These are phyloP conservation scores for Pestalotiopsis sp. DNA, from an alignment of 2,329 filamentous ascomycete species.

Conservation along the genomic window DNA sequence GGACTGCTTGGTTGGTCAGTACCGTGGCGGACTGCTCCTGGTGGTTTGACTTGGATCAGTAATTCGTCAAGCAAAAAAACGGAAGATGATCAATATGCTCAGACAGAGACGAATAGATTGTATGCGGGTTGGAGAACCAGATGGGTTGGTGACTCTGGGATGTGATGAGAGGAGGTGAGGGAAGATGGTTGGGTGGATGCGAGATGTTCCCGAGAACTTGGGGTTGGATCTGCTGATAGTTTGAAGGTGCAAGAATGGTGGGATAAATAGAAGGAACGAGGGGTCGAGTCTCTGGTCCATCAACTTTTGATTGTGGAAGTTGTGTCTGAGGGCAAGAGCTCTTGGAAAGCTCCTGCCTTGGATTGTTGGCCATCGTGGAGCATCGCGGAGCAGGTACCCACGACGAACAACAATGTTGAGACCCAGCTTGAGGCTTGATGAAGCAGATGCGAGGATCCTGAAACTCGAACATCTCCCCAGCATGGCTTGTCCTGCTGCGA, in stretches of 20 bases:
- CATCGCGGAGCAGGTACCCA: too few relatives aligned
- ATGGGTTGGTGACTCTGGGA: slow-evolving; percentile 17
- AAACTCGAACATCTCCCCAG: too few relatives aligned
- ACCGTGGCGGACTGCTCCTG: slow-evolving; percentile 5
- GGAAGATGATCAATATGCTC: slow-evolving; percentile 31
- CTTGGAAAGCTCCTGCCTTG: not conserved
- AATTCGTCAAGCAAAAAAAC: slow-evolving; percentile 28
- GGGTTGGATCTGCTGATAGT: not conserved
- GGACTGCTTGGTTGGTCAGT: not conserved
- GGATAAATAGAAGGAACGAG: not conserved
- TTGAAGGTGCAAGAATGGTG: not conserved
- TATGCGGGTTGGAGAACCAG: slow-evolving; percentile 24
- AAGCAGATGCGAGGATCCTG: too few relatives aligned
- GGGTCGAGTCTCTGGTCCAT: not conserved
- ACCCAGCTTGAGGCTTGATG: too few relatives aligned
- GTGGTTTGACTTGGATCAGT: slow-evolving; percentile 16
- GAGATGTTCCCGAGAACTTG: slow-evolving; percentile 15
- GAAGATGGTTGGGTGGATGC: not conserved
- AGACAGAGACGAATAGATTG: slow-evolving; percentile 32
- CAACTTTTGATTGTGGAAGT: not conserved
- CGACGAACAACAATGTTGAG: too few relatives aligned
- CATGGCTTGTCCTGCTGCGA: too few relatives aligned
- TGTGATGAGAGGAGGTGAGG: not conserved
- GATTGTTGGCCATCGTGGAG: too few relatives aligned
- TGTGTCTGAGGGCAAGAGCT: not conserved